Evolutionary conservation across 129 eudicot genomes (phyloP).

Genomic region (Artemisia annua): DNA sequence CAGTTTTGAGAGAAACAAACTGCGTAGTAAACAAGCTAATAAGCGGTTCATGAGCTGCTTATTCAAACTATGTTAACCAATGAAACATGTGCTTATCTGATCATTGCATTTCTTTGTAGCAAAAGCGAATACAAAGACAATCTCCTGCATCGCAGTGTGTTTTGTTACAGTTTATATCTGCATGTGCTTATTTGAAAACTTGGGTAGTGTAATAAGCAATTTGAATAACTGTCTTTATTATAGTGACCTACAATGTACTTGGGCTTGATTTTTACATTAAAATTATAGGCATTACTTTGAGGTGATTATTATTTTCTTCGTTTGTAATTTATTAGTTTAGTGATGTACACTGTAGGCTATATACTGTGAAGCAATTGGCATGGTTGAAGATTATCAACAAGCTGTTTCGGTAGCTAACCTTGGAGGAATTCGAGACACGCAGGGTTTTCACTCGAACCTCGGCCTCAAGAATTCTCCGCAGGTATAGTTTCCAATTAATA

Average conservation of each 20-base stretch:
- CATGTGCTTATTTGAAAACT: too few relatives aligned
- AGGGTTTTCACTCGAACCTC: conserved; percentile 60
- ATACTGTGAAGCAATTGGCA: conserved; percentile 78
- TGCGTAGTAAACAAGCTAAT: too few relatives aligned
- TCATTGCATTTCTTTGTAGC: too few relatives aligned
- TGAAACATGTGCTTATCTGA: too few relatives aligned
- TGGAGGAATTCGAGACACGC: conserved; percentile 81
- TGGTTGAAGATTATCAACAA: conserved; percentile 98
- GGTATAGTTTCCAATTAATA: conserved; percentile 36
- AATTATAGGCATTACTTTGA: not conserved
- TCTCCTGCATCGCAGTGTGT: too few relatives aligned
- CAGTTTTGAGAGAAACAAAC: too few relatives aligned
- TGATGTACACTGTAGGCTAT: conserved; percentile 59
- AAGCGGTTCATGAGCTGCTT: too few relatives aligned
- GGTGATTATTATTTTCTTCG: not conserved
- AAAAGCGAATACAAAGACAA: too few relatives aligned
- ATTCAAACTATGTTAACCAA: too few relatives aligned
- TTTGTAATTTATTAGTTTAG: not conserved
- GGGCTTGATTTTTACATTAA: conserved; percentile 13
- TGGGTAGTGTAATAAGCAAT: too few relatives aligned
- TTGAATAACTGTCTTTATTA: not conserved
- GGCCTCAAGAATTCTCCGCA: conserved; percentile 83
- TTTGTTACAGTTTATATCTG: too few relatives aligned
- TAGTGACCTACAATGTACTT: not conserved
- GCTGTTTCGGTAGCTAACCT: conserved; percentile 78